phyloP scores from a whole-genome alignment of 768 basidiomycete species.

The Tephrocybe rancida region DNA sequence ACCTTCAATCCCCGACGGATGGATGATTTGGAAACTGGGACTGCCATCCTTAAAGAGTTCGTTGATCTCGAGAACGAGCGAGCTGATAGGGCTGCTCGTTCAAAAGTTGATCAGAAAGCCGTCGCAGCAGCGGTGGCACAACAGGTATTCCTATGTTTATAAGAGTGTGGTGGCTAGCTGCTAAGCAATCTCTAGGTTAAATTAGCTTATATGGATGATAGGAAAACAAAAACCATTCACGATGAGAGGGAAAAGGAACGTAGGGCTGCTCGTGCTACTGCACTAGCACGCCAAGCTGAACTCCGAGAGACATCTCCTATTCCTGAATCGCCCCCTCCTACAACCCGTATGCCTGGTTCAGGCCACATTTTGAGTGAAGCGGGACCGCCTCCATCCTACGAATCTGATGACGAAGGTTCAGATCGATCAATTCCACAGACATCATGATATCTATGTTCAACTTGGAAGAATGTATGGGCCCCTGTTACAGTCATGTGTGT shows the following conservation, averaged over 20 bases:
- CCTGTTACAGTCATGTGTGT: too few relatives aligned
- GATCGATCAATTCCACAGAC: not conserved
- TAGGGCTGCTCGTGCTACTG: conserved; percentile 41
- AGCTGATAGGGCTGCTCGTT: conserved; percentile 48
- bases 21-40: conserved; percentile 62
- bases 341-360: conserved; percentile 36
- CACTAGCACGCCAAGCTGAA: conserved; percentile 21
- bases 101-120: conserved; percentile 61
- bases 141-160: conserved; percentile 41
- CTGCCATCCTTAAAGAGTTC: conserved; percentile 64
- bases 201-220: conserved; percentile 78
- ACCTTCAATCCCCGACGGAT: conserved; percentile 55
- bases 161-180: not conserved
- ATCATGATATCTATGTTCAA: not conserved
- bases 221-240: conserved; percentile 52
- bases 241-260: conserved; percentile 64
- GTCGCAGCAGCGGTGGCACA: conserved; percentile 53
- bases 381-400: conserved; percentile 20
- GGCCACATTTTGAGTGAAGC: conserved; percentile 34
- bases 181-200: conserved; percentile 55
- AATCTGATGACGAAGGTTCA: conserved; percentile 12
- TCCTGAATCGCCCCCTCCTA: conserved; percentile 17
- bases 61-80: conserved; percentile 53
- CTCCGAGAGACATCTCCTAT: conserved; percentile 8
- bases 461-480: too few relatives aligned